These are phyloP conservation scores for Pleoardoris graminearum DNA, from an alignment of 2,329 filamentous ascomycete species.

Conservation along the genomic window DNA sequence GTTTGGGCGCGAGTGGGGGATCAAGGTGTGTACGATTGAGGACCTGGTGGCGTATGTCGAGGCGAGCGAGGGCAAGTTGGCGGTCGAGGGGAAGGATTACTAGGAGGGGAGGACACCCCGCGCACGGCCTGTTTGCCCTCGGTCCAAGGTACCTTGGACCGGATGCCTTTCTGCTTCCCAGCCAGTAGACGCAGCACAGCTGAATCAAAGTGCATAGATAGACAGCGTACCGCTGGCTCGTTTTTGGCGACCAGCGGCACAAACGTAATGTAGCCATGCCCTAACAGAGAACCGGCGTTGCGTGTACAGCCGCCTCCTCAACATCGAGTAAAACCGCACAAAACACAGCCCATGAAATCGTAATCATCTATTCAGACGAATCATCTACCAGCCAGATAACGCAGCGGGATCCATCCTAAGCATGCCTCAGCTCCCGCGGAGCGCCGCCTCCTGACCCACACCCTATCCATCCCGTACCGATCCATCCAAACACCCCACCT, in stretches of 20 bases:
- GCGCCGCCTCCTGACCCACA: not conserved
- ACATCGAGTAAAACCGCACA: not conserved
- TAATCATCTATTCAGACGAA: slow-evolving; percentile 1
- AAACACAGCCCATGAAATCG: too few species aligned
- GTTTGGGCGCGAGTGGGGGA: slow-evolving; percentile 85
- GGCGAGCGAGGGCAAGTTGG: slow-evolving; percentile 65
- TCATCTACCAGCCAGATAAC: not conserved
- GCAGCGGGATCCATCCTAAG: slow-evolving; percentile 1
- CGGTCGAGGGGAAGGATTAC: slow-evolving; percentile 12
- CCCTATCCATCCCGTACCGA: not conserved
- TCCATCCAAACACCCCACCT: not conserved
- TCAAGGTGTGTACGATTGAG: slow-evolving; percentile 95
- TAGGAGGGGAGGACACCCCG: not conserved
- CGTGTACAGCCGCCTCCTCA: not conserved
- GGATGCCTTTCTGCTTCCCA: too few species aligned
- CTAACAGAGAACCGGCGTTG: not conserved
- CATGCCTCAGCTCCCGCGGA: not conserved
- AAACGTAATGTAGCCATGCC: too few species aligned
- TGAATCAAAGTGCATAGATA: too few species aligned
- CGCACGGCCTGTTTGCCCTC: too few species aligned
- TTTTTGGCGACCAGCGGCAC: too few species aligned
- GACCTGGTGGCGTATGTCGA: slow-evolving; percentile 81
- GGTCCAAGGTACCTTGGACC: too few species aligned
- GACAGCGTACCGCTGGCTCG: too few species aligned
- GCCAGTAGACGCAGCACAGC: too few species aligned